These are phyloP conservation scores for Farysia itapuensis DNA, from an alignment of 1,284 basidiomycete species.

Conservation along the genomic window DNA sequence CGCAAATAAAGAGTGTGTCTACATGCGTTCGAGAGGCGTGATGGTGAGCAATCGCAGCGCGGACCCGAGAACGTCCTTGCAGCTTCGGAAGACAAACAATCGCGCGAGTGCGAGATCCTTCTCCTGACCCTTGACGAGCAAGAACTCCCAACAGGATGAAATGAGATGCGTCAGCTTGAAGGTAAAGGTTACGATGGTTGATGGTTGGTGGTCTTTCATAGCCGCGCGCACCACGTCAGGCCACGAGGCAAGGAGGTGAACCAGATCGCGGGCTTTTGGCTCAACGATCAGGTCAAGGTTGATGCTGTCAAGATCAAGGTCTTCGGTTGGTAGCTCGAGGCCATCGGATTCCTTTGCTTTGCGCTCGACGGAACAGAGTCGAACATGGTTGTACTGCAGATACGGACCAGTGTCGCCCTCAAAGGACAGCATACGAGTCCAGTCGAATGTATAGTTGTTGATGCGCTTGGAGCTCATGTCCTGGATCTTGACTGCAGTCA, in stretches of 20 bases:
- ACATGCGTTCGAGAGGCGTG: constrained; percentile 82
- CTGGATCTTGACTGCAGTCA: constrained; percentile 96
- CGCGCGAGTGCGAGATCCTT: constrained; percentile 76
- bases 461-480: constrained; percentile 96
- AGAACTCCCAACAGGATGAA: constrained; percentile 82
- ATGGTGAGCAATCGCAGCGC: constrained; percentile 87
- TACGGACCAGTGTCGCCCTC: constrained; percentile 86
- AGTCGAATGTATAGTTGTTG: constrained; percentile 95
- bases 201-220: constrained; percentile 82
- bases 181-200: constrained; percentile 78
- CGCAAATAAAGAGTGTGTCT: constrained; percentile 47
- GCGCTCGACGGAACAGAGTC: constrained; percentile 86
- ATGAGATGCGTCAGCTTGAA: constrained; percentile 79
- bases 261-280: constrained; percentile 80
- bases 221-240: constrained; percentile 86
- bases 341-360: constrained; percentile 80
- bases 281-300: constrained; percentile 70
- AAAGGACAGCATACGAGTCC: constrained; percentile 91
- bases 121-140: constrained; percentile 77
- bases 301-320: constrained; percentile 67
- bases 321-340: constrained; percentile 67
- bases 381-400: constrained; percentile 81
- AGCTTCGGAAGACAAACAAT: constrained; percentile 84
- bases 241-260: constrained; percentile 82
- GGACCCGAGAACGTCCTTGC: constrained; percentile 81